A percentile compares a stretch with the other conserved stretches of the same genome.
phyloP scores from a whole-genome alignment of 2,329 filamentous ascomycete species.

The Diaporthe sp. region DNA sequence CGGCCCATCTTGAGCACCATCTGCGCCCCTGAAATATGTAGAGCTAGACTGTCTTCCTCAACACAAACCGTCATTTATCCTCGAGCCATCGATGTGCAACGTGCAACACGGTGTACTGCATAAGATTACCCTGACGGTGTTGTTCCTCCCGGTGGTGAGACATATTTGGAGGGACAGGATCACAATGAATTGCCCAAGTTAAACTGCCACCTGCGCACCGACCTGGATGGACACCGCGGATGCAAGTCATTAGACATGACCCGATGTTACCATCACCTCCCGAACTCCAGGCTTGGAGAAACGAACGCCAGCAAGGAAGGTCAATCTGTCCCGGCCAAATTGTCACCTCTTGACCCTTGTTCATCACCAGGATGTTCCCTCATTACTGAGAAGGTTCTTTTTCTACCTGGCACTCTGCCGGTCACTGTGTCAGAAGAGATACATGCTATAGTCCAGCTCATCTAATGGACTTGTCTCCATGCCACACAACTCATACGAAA shows the following conservation, averaged over 20 bases:
- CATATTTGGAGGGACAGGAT: not conserved
- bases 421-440: not conserved
- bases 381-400: not conserved
- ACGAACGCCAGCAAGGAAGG: not conserved
- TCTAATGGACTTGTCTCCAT: not conserved
- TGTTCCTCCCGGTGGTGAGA: not conserved
- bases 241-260: not conserved
- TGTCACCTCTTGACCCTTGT: not conserved
- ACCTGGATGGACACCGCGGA: not conserved
- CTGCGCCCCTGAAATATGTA: not conserved
- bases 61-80: not conserved
- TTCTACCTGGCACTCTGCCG: not conserved
- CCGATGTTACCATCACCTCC: not conserved
- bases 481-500: not conserved
- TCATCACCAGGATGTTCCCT: not conserved
- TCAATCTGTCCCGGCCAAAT: not conserved
- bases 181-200: not conserved
- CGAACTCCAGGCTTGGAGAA: not conserved
- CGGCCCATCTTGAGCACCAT: constrained; percentile 1
- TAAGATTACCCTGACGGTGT: too few relatives aligned
- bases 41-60: not conserved
- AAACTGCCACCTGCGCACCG: not conserved
- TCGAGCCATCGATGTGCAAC: not conserved
- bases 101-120: not conserved
- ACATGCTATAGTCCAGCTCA: not conserved